Percentiles rank a stretch among this genome's conserved stretches.
phyloP scores from a whole-genome alignment of 495 filamentous ascomycete genomes.

The Daldinia bambusicola region DNA sequence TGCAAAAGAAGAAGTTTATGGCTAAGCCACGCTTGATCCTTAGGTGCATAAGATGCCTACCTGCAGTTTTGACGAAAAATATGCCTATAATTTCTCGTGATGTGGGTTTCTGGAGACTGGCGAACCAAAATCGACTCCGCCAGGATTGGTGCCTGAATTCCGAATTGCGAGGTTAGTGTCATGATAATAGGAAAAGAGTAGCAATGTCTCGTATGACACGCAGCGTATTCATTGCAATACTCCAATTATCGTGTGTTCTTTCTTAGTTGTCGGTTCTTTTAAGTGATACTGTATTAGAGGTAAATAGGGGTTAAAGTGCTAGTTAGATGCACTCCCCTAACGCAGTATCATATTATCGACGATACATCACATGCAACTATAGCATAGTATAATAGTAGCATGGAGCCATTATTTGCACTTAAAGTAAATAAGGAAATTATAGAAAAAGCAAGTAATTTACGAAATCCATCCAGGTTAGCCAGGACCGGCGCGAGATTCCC shows the following conservation, averaged over 20 bases:
- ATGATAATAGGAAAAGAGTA: not conserved
- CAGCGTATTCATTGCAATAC: not conserved
- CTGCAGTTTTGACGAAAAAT: not conserved
- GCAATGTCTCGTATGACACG: not conserved
- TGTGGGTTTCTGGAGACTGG: conserved; percentile 2
- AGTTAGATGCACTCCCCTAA: too few species aligned
- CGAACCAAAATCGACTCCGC: conserved; percentile 2
- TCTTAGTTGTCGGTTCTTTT: not conserved
- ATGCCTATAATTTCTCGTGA: not conserved
- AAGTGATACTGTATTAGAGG: too few species aligned
- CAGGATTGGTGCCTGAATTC: not conserved
- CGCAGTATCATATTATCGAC: too few species aligned
- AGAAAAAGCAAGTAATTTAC: conserved; percentile 17
- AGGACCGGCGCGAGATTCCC: conserved; percentile 12
- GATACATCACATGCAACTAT: not conserved
- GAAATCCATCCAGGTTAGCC: conserved; percentile 16
- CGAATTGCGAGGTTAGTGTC: not conserved
- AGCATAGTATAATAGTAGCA: not conserved
- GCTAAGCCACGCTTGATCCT: not conserved
- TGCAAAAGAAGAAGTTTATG: conserved; percentile 16
- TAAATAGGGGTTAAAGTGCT: too few species aligned
- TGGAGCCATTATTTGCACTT: not conserved
- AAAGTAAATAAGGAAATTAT: conserved; percentile 8
- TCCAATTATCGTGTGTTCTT: not conserved
- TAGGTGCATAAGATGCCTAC: not conserved